These are phyloP conservation scores for Ophiocordyceps robertsii DNA, from an alignment of 2,329 filamentous ascomycete genomes.

Conservation along the genomic window DNA sequence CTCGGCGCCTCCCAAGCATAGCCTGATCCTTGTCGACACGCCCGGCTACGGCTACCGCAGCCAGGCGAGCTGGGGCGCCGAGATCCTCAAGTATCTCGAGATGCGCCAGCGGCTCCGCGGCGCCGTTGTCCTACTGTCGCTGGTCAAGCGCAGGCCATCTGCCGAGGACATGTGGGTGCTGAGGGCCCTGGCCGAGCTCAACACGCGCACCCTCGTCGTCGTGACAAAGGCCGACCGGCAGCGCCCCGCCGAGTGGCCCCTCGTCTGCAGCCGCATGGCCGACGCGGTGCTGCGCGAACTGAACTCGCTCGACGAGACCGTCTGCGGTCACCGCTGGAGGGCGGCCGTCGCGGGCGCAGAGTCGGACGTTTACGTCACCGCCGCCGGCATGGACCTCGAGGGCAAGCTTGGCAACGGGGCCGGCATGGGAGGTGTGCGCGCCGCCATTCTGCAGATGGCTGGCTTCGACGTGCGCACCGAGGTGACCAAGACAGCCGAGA, in stretches of 20 bases:
- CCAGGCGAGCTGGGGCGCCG: constrained; percentile 34
- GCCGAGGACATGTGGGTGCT: constrained; percentile 33
- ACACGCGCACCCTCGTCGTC: constrained; percentile 33
- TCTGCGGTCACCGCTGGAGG: constrained; percentile 12
- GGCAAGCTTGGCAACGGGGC: constrained; percentile 18
- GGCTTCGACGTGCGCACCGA: constrained; percentile 16
- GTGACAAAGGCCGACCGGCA: constrained; percentile 44
- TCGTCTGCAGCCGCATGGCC: constrained; percentile 13
- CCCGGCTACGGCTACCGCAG: constrained; percentile 36
- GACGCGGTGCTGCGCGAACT: constrained; percentile 14
- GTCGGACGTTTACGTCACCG: constrained; percentile 20
- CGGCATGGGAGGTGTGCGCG: constrained; percentile 25
- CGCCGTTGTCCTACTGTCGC: constrained; percentile 39
- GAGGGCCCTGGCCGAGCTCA: constrained; percentile 28
- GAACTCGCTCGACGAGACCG: constrained; percentile 7
- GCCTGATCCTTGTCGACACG: constrained; percentile 36
- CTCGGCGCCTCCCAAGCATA: constrained; percentile 28
- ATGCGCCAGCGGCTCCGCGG: constrained; percentile 33
- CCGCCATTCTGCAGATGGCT: constrained; percentile 26
- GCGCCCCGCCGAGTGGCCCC: constrained; percentile 14
- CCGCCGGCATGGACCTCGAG: constrained; percentile 20
- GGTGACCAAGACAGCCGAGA: constrained; percentile 21
- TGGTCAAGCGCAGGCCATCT: constrained; percentile 33
- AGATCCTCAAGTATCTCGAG: constrained; percentile 36
- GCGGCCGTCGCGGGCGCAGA: constrained; percentile 13